Percentiles rank a stretch among this genome's conserved stretches.
Conservation (phyloP, 164 flowering plant genomes). For the Saururus chinensis region DNA sequence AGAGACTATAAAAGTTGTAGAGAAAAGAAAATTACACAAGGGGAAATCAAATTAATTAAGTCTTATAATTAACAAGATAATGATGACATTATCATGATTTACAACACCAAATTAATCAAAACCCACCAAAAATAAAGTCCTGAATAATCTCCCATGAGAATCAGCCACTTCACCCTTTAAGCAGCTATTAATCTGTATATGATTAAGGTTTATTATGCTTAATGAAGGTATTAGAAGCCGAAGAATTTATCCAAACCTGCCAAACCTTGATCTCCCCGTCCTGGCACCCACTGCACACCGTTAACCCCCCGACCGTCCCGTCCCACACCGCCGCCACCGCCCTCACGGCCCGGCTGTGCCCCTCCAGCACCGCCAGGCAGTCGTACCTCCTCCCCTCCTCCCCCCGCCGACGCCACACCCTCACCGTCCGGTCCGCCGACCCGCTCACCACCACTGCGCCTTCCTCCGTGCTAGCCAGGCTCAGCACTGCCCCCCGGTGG, state of each 20-base stretch:
- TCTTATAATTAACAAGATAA: too few relatives aligned
- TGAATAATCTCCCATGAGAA: too few relatives aligned
- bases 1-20: too few relatives aligned
- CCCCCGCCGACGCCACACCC: constrained; percentile 47
- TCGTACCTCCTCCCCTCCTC: constrained; percentile 21
- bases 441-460: constrained; percentile 51
- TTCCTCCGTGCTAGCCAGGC: constrained; percentile 42
- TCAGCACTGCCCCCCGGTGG: constrained; percentile 54
- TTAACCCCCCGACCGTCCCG: constrained; percentile 15
- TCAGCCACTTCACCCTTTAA: not conserved
- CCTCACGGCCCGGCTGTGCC: constrained; percentile 59
- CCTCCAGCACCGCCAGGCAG: constrained; percentile 54
- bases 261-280: constrained; percentile 73
- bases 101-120: too few relatives aligned
- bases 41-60: too few relatives aligned
- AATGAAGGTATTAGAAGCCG: not conserved
- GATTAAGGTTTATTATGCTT: not conserved
- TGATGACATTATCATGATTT: too few relatives aligned
- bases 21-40: too few relatives aligned
- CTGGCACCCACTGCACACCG: constrained; percentile 57
- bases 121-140: too few relatives aligned
- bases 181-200: not conserved
- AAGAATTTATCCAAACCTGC: constrained; percentile 22
- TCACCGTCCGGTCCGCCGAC: constrained; percentile 82
- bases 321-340: constrained; percentile 43